A percentile compares a stretch with the other conserved stretches of the same genome.
Conservation (phyloP, 805 yeast genomes). For the Sugiyamaella chiloensis region DNA sequence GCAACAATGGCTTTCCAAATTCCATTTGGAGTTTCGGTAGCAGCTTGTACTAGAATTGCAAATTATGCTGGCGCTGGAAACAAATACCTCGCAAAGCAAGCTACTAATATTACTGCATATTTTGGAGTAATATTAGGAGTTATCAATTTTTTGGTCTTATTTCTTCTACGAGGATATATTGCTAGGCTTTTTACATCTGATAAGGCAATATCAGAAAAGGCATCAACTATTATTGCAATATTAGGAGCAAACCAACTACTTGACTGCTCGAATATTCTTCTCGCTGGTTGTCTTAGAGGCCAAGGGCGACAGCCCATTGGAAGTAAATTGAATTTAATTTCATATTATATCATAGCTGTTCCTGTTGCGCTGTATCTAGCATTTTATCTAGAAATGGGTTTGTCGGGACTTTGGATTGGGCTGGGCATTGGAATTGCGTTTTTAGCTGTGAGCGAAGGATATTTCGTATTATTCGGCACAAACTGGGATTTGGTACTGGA, state of each 20-base stretch:
- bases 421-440: conserved; percentile 52
- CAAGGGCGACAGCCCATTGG: conserved; percentile 75
- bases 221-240: conserved; percentile 58
- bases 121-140: conserved; percentile 44
- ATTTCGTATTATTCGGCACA: no score
- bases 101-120: conserved; percentile 56
- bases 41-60: conserved; percentile 68
- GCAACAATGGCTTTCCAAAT: conserved; percentile 62
- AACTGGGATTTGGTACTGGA: no score
- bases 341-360: conserved; percentile 63
- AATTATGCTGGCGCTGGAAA: conserved; percentile 60
- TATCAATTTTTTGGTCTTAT: conserved; percentile 47
- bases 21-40: conserved; percentile 71
- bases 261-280: conserved; percentile 68
- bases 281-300: conserved; percentile 71
- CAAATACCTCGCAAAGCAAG: conserved; percentile 44
- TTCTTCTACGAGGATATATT: conserved; percentile 45
- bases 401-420: conserved; percentile 74
- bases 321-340: conserved; percentile 62
- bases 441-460: conserved; percentile 15
- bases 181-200: conserved; percentile 57
- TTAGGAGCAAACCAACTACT: conserved; percentile 63
- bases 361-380: conserved; percentile 58
- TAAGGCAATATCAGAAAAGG: conserved; percentile 49
- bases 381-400: conserved; percentile 43